Base-by-base conservation (phyloP, 352 stramenopile species). In the Peronosclerospora sorghi region DNA sequence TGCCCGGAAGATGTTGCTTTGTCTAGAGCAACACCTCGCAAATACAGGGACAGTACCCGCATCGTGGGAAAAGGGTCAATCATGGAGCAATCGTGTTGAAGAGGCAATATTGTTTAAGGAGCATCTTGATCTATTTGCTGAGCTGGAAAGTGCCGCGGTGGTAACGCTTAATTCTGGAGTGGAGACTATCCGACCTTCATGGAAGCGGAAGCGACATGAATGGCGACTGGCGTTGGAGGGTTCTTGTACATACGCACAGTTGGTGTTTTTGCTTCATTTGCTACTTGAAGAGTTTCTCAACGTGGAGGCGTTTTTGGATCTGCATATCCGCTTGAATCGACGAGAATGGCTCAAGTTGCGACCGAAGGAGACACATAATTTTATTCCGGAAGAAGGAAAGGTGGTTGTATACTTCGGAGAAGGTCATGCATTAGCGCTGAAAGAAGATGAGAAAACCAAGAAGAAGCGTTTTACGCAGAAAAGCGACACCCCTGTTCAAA, bases 261-360 rank as follows among this genome's bases (percentile, higher is more conserved):
- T 86, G 8, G 66, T 84, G 13, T 75, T 90, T 39, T 40, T 90
- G 26, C 50, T 90, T 24, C 65, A 85, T 44, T 54, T 83, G 24
- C 64, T 87, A 20, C 53, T 90, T 9, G 71, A 81, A 35, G 73
- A 90, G 51, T 84, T 82, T 36, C 68, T 90, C 40, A 74, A 86
- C 38, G 63, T 85, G 14, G 74, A 88, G 45, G 73, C 73, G 13
- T 88, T 88, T 40, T 71, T 86, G 63, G 79, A 91, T 53, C 54
- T 86, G 12, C 73, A 80, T 21, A 64, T 77, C 4, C 59, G 65
- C 13, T 57, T 91, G 9, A 69, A 88, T 42, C 59, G 75, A 15
- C 81, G 74, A 10, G 75, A 91, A 24, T 91, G 74, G 72, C 43
- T 91, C 24, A 83, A 88, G 49, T 51, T 91, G 21, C 73, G 75